Evolutionary conservation across 495 filamentous ascomycete species (phyloP), one percentile per base, ranked within the genome.

Genomic region (Poronia punctata): DNA sequence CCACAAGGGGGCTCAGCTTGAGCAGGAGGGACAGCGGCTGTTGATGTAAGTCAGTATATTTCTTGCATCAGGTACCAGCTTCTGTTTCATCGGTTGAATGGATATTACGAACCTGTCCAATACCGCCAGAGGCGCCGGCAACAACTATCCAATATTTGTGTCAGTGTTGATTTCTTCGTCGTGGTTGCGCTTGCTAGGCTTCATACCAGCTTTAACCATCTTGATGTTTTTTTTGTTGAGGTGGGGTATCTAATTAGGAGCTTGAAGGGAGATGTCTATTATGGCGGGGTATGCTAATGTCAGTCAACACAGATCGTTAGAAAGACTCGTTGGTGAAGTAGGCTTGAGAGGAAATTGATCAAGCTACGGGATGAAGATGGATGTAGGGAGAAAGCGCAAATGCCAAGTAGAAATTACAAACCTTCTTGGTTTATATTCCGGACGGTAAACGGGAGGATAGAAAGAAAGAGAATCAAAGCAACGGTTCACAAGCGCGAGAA

Each of bases 1-100:
- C 80, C 48, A 97, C 67, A 47, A 90, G 78, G 24, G 88, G 86
- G 39, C 71, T 83, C 43, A 80, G 74, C 77, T 97, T 98, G 52
- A 95, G 69, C 54, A 98, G 79, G 50, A 98, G 88, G 45, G 93
- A 97, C 54, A 98, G 73, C 30, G 92, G 92, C 93, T 98, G 55
- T 43, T 26, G 38, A n/a, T 24, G 20, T 49, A 45, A 49, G 31
- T 44, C 9, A 38, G 42, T 15, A 31, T 21, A 8, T 5, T 33
- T 16, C 24, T 7, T 19, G 35, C 22, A 50, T 74, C 49, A 64
- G 60, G 42, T 48, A 35, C 20, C 18, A 24, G 16, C 22, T 45
- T 31, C 21, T 49, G 37, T 20, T 33, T 40, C 28, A 22, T 41
- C 19, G 33, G 30, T 18, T 34, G 18, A n/a, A 37, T 22, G 31